Percentiles rank a stretch among this genome's conserved stretches.
These are phyloP conservation scores for Verticillium klebahnii DNA, from an alignment of 2,329 filamentous ascomycete genomes.

Conservation along the genomic window DNA sequence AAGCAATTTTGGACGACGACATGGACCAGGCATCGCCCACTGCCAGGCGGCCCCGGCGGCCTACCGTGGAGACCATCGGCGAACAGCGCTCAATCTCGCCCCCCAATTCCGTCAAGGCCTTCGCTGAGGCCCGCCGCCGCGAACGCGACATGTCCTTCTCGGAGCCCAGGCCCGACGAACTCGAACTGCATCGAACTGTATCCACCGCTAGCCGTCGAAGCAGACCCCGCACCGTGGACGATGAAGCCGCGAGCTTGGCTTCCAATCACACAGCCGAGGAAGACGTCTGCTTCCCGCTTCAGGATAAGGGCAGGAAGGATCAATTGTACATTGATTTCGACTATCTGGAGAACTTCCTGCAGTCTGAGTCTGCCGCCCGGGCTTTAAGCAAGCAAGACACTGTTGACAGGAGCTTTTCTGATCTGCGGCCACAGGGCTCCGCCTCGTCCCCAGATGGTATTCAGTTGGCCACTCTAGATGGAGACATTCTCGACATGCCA, in stretches of 20 bases:
- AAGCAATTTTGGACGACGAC: constrained; percentile 77
- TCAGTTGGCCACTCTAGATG: constrained; percentile 46
- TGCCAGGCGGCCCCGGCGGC: constrained; percentile 43
- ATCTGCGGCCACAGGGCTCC: constrained; percentile 45
- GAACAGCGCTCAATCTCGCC: constrained; percentile 73
- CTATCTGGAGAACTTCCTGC: constrained; percentile 86
- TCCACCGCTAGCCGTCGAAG: constrained; percentile 65
- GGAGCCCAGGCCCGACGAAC: constrained; percentile 39
- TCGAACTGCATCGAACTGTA: constrained; percentile 63
- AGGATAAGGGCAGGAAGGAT: constrained; percentile 61
- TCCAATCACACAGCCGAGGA: constrained; percentile 73
- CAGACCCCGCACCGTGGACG: constrained; percentile 54
- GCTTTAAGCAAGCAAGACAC: constrained; percentile 46
- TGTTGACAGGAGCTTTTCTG: constrained; percentile 52
- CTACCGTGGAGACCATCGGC: constrained; percentile 50
- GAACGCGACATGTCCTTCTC: constrained; percentile 65
- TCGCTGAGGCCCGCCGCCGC: constrained; percentile 83
- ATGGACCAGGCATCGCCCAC: constrained; percentile 40
- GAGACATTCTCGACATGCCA: constrained; percentile 52
- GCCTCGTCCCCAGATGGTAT: constrained; percentile 18
- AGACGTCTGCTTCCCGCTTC: constrained; percentile 84
- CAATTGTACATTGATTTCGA: constrained; percentile 88
- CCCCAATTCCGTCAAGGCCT: constrained; percentile 96
- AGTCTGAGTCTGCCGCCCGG: constrained; percentile 48
- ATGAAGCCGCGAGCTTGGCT: constrained; percentile 57